Evolutionary conservation across 2,329 filamentous ascomycete species (phyloP), one percentile per base, ranked within the genome.

Genomic region (Exophiala viscosa): DNA sequence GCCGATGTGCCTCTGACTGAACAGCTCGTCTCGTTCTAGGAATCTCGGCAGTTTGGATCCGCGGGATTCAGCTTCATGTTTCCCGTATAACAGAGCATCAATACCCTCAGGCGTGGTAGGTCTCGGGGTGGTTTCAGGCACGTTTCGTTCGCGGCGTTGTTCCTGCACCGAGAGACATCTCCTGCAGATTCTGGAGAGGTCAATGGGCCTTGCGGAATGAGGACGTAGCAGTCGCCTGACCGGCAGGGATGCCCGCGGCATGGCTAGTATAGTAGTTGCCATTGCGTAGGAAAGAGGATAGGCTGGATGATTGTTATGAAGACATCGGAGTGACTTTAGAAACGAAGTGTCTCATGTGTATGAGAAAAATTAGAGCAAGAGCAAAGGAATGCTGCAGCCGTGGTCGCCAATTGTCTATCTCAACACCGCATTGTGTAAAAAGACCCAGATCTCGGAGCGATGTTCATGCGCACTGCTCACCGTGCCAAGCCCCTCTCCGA

Each of bases 1-100:
- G 92, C 90, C 52, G 96, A 96, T 95, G 72, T 96, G 92, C 44
- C 92, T 84, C 53, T 86, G 80, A 50, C 57, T 57, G 46, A 62
- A 62, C 11, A 42, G 48, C 34, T 48, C 45, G 38, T 49, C 40
- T 43, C 33, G 32, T 11, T 47, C 33, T 9, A 48, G 31, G 32
- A 56, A 58, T 10, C 36, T 43, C 11, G 44, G 31, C 14, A n/a
- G n/a, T 38, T 15, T 20, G 34, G 44, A 17, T 15, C 5, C 20
- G 18, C 43, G 45, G 14, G 23, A 28, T 28, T 28, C 23, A 28
- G 23, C 23, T 28, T 28, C 23, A 28, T 28, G 23, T 28, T 28
- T 28, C 8, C 23, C 23, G 23, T 28, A 28, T 7, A 28, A 28
- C 5, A 4, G 5, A 28, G 23, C 5, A 7, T 28, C 23, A 7